A percentile compares a stretch with the other conserved stretches of the same genome.
These are phyloP conservation scores for Fraxinus paxiana DNA, from an alignment of 305 asterid genomes.

Conservation along the genomic window DNA sequence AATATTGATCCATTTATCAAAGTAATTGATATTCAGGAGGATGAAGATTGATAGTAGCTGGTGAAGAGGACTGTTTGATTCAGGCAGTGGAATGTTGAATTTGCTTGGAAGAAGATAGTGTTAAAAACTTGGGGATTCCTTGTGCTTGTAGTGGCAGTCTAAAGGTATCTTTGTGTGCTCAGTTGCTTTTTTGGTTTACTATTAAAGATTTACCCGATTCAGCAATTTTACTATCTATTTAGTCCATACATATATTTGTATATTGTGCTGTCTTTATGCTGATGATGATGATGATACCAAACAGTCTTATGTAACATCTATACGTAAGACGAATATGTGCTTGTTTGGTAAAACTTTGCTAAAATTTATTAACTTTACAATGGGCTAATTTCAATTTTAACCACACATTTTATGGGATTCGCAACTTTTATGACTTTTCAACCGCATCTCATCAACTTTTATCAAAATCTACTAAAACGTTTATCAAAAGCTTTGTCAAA, in stretches of 20 bases:
- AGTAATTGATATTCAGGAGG: not conserved
- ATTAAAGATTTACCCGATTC: not conserved
- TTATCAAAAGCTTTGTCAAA: too few relatives aligned
- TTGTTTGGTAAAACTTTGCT: not conserved
- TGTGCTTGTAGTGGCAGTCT: slow-evolving; percentile 16
- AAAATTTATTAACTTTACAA: not conserved
- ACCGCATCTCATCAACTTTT: too few relatives aligned
- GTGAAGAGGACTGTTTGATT: not conserved
- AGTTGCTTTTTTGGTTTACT: not conserved
- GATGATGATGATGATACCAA: not conserved
- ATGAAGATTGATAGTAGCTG: not conserved
- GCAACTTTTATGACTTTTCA: too few relatives aligned
- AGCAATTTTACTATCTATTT: not conserved
- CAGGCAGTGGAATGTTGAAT: slow-evolving; percentile 4
- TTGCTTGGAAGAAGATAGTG: slow-evolving; percentile 9
- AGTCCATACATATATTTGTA: not conserved
- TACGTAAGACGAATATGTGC: not conserved
- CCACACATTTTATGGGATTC: too few relatives aligned
- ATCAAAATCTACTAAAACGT: too few relatives aligned
- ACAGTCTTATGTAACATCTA: not conserved
- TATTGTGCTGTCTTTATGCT: not conserved
- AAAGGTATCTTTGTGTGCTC: slow-evolving; percentile 4
- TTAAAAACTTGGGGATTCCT: not conserved
- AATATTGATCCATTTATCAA: not conserved
- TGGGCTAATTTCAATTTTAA: not conserved